Percentiles rank a stretch among this genome's conserved stretches.
Conservation (phyloP, 257 asterid genomes). For the Fraxinus americana region DNA sequence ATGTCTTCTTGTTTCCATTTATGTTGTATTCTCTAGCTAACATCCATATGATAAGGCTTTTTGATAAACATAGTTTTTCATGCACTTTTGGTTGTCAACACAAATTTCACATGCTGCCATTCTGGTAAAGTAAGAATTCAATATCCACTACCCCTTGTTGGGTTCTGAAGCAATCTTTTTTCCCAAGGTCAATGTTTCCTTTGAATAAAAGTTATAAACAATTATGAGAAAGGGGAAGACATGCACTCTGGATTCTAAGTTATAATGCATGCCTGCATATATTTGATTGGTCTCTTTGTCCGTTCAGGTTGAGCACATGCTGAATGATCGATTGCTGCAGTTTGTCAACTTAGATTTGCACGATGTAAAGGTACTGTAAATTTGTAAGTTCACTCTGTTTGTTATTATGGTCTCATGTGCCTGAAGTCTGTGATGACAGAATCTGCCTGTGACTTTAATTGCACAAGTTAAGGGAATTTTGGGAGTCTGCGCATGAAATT, state of each 20-base stretch:
- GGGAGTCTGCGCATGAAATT: no score
- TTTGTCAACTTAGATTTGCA: conserved; percentile 91
- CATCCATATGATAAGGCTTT: not conserved
- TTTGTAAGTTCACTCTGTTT: conserved; percentile 13
- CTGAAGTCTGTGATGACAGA: no score
- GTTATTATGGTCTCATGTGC: conserved; percentile 1
- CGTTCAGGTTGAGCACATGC: conserved; percentile 90
- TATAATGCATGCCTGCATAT: conserved; percentile 1
- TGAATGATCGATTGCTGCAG: conserved; percentile 89
- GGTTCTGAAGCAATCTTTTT: not conserved
- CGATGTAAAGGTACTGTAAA: conserved; percentile 83
- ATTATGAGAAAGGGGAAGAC: conserved; percentile 6
- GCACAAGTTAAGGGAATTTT: no score
- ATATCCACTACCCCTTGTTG: not conserved
- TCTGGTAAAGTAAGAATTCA: not conserved
- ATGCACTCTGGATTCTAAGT: not conserved
- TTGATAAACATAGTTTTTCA: not conserved
- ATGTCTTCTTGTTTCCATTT: not conserved
- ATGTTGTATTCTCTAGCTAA: not conserved
- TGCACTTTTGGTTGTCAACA: not conserved
- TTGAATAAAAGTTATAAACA: conserved; percentile 7
- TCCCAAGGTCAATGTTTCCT: not conserved
- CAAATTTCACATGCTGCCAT: not conserved
- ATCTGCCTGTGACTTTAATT: no score
- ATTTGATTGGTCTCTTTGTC: conserved; percentile 20